phyloP scores from a whole-genome alignment of 225 moss, liverwort and hornwort species.

The Physcomitrellopsis africana region DNA sequence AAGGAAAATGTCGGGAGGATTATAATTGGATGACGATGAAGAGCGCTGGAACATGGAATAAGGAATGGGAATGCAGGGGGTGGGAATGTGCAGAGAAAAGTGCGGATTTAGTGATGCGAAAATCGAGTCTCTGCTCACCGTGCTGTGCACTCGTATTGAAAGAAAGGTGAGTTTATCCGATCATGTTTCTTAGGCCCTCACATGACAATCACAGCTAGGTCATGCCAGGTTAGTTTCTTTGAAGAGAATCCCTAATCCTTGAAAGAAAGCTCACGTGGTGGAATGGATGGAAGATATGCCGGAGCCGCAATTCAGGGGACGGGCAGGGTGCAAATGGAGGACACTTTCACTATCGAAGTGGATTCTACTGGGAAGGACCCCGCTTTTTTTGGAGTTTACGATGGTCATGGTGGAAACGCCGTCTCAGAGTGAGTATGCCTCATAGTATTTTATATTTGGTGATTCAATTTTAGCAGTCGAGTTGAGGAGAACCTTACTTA shows the following conservation, averaged over 20 bases:
- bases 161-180: slow-evolving; percentile 41
- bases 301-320: slow-evolving; percentile 78
- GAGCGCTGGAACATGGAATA: slow-evolving; percentile 41
- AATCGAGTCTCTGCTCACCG: slow-evolving; percentile 27
- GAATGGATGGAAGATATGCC: slow-evolving; percentile 58
- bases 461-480: too few relatives aligned
- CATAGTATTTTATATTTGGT: too few relatives aligned
- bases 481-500: not conserved
- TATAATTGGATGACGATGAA: too few relatives aligned
- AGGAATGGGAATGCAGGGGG: slow-evolving; percentile 63
- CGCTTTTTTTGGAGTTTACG: slow-evolving; percentile 89
- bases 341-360: slow-evolving; percentile 68
- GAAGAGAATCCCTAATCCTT: not conserved
- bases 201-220: not conserved
- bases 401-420: slow-evolving; percentile 92
- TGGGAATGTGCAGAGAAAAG: slow-evolving; percentile 56
- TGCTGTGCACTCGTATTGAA: slow-evolving; percentile 52
- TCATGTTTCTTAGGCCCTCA: not conserved
- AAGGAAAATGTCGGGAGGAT: too few relatives aligned
- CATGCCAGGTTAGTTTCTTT: not conserved
- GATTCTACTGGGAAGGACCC: slow-evolving; percentile 72
- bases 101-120: slow-evolving; percentile 34
- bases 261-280: not conserved
- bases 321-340: slow-evolving; percentile 72
- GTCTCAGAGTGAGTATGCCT: slow-evolving; percentile 69